Conservation (phyloP, 768 basidiomycete species). For the Suillus americanus region DNA sequence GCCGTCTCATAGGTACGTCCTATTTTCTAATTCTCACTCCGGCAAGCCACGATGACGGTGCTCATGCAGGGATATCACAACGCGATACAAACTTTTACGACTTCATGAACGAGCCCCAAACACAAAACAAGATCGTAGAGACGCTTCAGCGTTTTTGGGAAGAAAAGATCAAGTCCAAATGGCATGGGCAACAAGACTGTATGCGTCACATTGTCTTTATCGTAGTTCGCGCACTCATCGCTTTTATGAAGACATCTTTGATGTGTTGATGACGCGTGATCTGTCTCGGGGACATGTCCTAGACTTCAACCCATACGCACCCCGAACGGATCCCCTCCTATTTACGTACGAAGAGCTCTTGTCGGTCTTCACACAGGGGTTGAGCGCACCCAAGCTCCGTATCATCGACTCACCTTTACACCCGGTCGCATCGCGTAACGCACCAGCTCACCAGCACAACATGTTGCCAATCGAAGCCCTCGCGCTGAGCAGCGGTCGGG, state of each 20-base stretch:
- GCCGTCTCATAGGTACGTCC: constrained; percentile 67
- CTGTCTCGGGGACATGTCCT: constrained; percentile 74
- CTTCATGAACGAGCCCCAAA: constrained; percentile 68
- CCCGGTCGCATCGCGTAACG: constrained; percentile 62
- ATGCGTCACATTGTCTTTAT: constrained; percentile 24
- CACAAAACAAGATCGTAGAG: constrained; percentile 49
- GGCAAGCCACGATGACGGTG: background rate
- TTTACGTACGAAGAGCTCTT: constrained; percentile 81
- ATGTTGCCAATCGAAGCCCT: constrained; percentile 91
- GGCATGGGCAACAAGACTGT: constrained; percentile 67
- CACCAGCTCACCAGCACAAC: constrained; percentile 80
- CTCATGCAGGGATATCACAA: constrained; percentile 71
- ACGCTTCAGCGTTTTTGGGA: constrained; percentile 68
- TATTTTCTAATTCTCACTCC: constrained; percentile 3
- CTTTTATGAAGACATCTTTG: constrained; percentile 66
- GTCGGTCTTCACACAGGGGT: constrained; percentile 29
- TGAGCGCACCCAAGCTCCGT: constrained; percentile 43
- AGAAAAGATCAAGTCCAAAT: constrained; percentile 57
- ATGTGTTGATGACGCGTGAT: constrained; percentile 84
- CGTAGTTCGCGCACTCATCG: background rate
- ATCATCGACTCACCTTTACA: constrained; percentile 77
- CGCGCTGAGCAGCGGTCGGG: constrained; percentile 70
- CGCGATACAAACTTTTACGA: constrained; percentile 89
- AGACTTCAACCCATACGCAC: constrained; percentile 89
- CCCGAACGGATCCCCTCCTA: constrained; percentile 83